Conservation (phyloP, 257 asterid species). For the Cruciata laevipes region DNA sequence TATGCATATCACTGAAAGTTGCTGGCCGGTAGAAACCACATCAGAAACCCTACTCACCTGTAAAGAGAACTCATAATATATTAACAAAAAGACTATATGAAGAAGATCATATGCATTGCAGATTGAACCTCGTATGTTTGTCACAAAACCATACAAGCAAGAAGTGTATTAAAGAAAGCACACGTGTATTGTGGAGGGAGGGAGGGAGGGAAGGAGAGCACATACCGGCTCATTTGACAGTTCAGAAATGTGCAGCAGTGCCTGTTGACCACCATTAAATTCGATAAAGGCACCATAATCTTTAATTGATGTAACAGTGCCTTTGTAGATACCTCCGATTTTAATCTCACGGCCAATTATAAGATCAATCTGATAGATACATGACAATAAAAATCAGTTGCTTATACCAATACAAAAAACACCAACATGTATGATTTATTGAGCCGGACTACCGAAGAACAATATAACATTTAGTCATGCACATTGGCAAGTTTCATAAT, state of each 20-base stretch:
- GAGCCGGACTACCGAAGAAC: not conserved
- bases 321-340: slow-evolving; percentile 80
- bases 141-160: not conserved
- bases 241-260: slow-evolving; percentile 90
- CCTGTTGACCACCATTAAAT: slow-evolving; percentile 95
- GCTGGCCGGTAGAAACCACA: slow-evolving; percentile 72
- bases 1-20: slow-evolving; percentile 72
- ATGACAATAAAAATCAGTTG: slow-evolving; percentile 13
- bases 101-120: not conserved
- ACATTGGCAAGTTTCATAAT: no score
- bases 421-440: not conserved
- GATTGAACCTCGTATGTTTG: not conserved
- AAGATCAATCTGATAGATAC: slow-evolving; percentile 56
- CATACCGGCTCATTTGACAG: slow-evolving; percentile 74
- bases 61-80: slow-evolving; percentile 16
- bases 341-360: slow-evolving; percentile 81
- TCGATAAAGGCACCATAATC: slow-evolving; percentile 98
- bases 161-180: not conserved
- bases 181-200: not conserved
- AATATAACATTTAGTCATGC: no score
- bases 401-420: not conserved
- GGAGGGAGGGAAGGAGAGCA: slow-evolving; percentile 4
- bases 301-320: slow-evolving; percentile 64
- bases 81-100: not conserved
- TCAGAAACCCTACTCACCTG: slow-evolving; percentile 81